Base-by-base conservation (phyloP, 345 rosid genomes). In the Acer saccharum region DNA sequence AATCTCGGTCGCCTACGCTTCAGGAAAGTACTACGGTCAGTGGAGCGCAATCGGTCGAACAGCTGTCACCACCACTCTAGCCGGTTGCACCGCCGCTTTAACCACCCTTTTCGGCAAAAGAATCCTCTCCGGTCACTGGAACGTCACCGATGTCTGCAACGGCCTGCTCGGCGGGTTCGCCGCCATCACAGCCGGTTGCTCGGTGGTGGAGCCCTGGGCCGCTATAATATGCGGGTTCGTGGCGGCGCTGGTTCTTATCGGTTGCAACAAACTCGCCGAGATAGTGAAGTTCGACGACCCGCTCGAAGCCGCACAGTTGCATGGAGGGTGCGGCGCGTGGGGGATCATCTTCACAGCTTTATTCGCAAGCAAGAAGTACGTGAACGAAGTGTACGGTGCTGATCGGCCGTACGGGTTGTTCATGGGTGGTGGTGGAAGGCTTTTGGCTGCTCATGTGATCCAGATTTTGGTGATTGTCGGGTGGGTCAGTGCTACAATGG, bases 241-340 rank as follows among this genome's bases (percentile, higher is more conserved):
- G 0, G 93, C 98, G 0, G 90, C 98, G 10, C 43, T 82, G 1
- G 98, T 95, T 1, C 81, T 95, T 67, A 90, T 92, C 5, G 90
- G 93, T 3, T 90, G 90, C 86, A 93, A 95, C 87, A 90, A 77
- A 23, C 75, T 95, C 16, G 98, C 98, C 0, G 97, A 93, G 83
- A 82, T 64, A 9, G 1, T 88, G 0, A 79, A 81, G 46, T 90
- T 62, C 52, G 98, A 95, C 46, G 98, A 95, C 71, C 98, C 98
- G 0, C 77, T 95, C 0, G 97, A 93, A 71, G 98, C 98, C 0
- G 94, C 98, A 0, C 98, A 95, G 79, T 79, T 95, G 14, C 98
- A 95, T 21, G 98, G 98, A 17, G 98, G 98, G 2, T 95, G 98
- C 11, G 98, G 98, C 1, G 87, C 90, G 0, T 95, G 98, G 98